Base-by-base conservation (phyloP, 2,329 filamentous ascomycete species). In the Alternaria sp. region DNA sequence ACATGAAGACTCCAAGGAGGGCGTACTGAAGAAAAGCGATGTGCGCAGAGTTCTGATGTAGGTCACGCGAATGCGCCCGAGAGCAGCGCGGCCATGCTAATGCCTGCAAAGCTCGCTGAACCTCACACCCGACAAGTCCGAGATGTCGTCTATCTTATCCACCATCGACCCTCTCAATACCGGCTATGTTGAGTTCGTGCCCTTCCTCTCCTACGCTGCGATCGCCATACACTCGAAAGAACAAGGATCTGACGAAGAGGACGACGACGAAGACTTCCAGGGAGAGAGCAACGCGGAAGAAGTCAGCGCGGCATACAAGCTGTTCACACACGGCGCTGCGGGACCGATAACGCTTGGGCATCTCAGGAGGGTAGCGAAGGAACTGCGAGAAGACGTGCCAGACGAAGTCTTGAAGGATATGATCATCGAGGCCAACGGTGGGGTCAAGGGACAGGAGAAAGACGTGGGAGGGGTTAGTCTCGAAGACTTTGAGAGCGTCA, bases 381-480 rank as follows among this genome's bases (percentile, higher is more conserved):
- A 93, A 72, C 82, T 99, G 72, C 92, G 93, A 80, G 93, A 97
- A 81, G 93, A 90, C 55, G 90, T 97, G 23, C 88, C 88, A 62
- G 96, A 98, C 73, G 90, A 93, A 52, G 81, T 97, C 75, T 82
- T 99, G 75, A 89, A 88, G 82, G 93, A 97, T 83, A 99, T 99
- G 96, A 91, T 99, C 61, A 83, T 93, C 52, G 95, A 98, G 84
- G 96, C 95, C 52, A 97, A 96, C 79, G 92, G 92, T 3, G 93
- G 92, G 2, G 88, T 86, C 25, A 74, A 74, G 54, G 72, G 70
- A 6, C 72, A 73, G 5, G 90, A 91, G 15, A 86, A 91, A 11
- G 87, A 77, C 51, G 62, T 69, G 25, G 86, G 84, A 60, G 93
- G 91, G 8, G 95, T 97, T 10, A 88, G 84, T 44, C 84, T 90